phyloP scores from a whole-genome alignment of 2,329 filamentous ascomycete species.

The Lecanicillium sp. region DNA sequence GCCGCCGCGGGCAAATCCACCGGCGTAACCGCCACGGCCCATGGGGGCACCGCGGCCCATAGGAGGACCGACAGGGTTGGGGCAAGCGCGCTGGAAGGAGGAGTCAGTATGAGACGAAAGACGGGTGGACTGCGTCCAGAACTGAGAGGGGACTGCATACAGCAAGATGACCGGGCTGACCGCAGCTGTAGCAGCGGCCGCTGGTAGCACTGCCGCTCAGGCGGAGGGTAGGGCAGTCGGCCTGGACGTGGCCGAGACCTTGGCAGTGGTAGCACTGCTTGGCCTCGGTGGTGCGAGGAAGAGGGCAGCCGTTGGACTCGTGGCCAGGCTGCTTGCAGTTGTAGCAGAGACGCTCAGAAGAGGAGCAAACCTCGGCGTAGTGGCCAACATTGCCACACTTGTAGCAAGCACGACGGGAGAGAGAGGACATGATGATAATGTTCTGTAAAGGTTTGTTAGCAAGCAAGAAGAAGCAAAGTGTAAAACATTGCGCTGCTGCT shows the following conservation, averaged over 20 bases:
- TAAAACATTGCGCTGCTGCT: background rate
- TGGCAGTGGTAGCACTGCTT: conserved; percentile 99
- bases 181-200: conserved; percentile 95
- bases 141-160: conserved; percentile 51
- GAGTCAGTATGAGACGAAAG: background rate
- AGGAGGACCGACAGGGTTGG: conserved; percentile 58
- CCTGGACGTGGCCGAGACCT: conserved; percentile 95
- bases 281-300: conserved; percentile 92
- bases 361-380: conserved; percentile 88
- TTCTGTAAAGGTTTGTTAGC: conserved; percentile 6
- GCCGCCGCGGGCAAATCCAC: conserved; percentile 64
- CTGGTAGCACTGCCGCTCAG: conserved; percentile 75
- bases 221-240: conserved; percentile 94
- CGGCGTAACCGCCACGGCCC: conserved; percentile 63
- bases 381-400: conserved; percentile 80
- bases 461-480: background rate
- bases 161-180: conserved; percentile 85
- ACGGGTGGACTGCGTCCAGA: background rate
- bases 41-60: conserved; percentile 62
- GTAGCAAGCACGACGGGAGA: conserved; percentile 79
- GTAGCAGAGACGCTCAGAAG: conserved; percentile 97
- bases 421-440: conserved; percentile 62
- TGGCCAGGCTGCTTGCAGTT: conserved; percentile 72
- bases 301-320: conserved; percentile 95
- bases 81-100: conserved; percentile 65